Conservation (phyloP, 176 grass and related monocot genomes). For the Triticum turgidum region DNA sequence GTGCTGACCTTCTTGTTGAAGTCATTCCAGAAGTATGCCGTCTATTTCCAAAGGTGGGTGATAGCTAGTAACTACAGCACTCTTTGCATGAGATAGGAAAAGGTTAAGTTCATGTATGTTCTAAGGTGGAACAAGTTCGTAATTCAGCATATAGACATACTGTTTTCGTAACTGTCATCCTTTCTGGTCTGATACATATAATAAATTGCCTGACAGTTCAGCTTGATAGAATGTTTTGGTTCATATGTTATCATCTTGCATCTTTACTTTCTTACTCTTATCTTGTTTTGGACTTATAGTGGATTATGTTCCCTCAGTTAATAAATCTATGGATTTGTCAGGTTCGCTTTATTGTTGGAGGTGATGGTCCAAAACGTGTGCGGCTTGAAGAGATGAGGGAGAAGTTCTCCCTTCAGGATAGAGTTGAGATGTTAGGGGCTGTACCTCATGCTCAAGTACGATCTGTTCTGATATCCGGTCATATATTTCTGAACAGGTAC, state of each 20-base stretch:
- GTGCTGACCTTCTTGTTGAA: conserved; percentile 94
- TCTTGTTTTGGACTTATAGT: conserved; percentile 16
- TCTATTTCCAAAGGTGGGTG: conserved; percentile 84
- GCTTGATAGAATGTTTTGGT: neutral
- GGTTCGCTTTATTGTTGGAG: conserved; percentile 92
- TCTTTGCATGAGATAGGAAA: neutral
- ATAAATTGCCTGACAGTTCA: neutral
- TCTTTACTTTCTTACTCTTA: conserved; percentile 4
- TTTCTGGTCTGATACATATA: conserved; percentile 17
- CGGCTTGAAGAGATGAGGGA: conserved; percentile 97
- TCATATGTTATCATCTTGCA: neutral
- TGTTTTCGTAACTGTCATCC: conserved; percentile 21
- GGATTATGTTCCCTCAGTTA: neutral
- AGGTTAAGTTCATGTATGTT: neutral
- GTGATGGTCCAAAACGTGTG: conserved; percentile 94
- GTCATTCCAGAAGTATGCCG: conserved; percentile 93
- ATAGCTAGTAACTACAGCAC: conserved; percentile 14
- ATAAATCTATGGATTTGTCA: conserved; percentile 29
- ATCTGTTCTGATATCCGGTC: conserved; percentile 90
- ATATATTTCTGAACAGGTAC: conserved; percentile 97
- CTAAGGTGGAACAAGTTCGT: neutral
- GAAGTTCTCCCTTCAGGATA: conserved; percentile 90
- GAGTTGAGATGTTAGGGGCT: conserved; percentile 95
- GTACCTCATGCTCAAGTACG: conserved; percentile 95
- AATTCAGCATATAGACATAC: neutral